Base-by-base conservation (phyloP, 148 eudicot species). In the Rhododendron kiyosumense region DNA sequence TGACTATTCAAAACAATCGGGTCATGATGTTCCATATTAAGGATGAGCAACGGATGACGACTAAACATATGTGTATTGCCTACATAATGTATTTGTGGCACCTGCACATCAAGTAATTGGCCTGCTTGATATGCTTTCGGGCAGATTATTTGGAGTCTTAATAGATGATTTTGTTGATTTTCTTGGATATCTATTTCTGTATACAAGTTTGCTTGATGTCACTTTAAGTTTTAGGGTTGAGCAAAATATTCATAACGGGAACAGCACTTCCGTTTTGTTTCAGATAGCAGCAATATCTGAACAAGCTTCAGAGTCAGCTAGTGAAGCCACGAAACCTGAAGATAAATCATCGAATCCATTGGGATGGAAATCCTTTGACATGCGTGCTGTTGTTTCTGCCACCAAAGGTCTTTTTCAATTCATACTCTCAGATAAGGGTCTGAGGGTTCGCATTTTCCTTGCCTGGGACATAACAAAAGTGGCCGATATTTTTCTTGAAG, bases 241-340 rank as follows among this genome's bases (percentile, higher is more conserved):
- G 13, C 6, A 69, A n/a, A 45, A 1, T 38, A 1, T 43, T 30
- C n/a, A 17, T 24, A 1, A 17, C n/a, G 13, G 36, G 13, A 75
- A 77, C 34, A 7, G 69, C 41, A 0, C 84, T 30, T 84, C 73
- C 48, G 10, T 89, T 82, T 82, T 81, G 74, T 88, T 87, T 80
- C 92, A 97, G 99, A 90, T 97, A 81, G 93, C 90, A 61, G 99
- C 99, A 87, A 95, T 97, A 90, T 94, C 99, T 88, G 88, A 94
- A 82, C 95, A 94, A 86, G 87, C 91, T 69, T 88, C 96, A 32
- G 95, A 93, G 84, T 88, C 96, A 15, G 88, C 83, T 74, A 92
- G 79, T 80, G 89, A 90, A 41, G 79, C 54, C 20, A 84, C 79
- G n/a, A 32, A 86, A n/a, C 78, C 91, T 76, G 84, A 88, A 65